phyloP scores from a whole-genome alignment of 2,329 filamentous ascomycete species.

The Fusarium nematophilum region DNA sequence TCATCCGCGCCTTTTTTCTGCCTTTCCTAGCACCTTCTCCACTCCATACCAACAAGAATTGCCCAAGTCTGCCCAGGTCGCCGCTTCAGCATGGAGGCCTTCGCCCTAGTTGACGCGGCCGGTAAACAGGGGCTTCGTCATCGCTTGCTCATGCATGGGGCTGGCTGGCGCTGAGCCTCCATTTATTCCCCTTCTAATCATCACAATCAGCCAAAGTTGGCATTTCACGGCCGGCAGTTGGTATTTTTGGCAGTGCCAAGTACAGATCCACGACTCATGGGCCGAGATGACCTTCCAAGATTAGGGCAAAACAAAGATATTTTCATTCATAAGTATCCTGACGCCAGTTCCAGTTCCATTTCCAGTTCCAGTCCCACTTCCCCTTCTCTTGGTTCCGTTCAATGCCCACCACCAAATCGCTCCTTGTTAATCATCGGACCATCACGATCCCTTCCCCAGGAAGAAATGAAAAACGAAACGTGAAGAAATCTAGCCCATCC shows the following conservation, averaged over 20 bases:
- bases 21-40: neutral
- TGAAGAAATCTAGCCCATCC: conserved; percentile 20
- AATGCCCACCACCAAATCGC: conserved; percentile 22
- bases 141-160: conserved; percentile 25
- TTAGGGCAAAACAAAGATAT: neutral
- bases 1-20: neutral
- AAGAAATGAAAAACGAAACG: conserved; percentile 14
- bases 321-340: conserved; percentile 33
- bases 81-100: no score
- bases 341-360: conserved; percentile 16
- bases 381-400: conserved; percentile 15
- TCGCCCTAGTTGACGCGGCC: conserved; percentile 15
- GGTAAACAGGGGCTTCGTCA: conserved; percentile 30
- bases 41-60: conserved; percentile 1
- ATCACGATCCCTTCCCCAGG: neutral
- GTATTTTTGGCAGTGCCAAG: conserved; percentile 40
- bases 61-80: conserved; percentile 11
- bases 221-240: neutral
- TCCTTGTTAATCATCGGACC: conserved; percentile 20
- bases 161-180: conserved; percentile 36
- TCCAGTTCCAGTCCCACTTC: no score
- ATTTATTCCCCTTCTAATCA: conserved; percentile 4
- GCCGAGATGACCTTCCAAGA: neutral
- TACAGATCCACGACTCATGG: conserved; percentile 27
- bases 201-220: neutral